Evolutionary conservation across 345 rosid genomes (phyloP), one percentile per base, ranked within the genome.

Genomic region (Eucalyptus curtisii): DNA sequence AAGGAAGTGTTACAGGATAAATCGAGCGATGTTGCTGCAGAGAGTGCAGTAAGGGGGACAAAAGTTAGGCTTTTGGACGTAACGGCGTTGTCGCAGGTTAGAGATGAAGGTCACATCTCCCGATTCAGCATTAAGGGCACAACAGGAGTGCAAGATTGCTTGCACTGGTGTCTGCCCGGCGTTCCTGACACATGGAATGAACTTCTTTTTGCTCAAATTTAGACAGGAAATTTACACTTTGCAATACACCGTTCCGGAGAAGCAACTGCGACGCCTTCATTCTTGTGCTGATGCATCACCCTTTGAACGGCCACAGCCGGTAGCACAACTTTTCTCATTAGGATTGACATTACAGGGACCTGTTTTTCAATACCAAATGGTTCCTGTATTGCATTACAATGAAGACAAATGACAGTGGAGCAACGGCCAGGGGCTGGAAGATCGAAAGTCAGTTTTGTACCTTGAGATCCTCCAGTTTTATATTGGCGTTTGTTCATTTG

Each of bases 131-230:
- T 76, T 13, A 89, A 79, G 79, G 88, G 86, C 57, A 88, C 89
- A 24, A 25, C 50, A 6, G 88, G 80, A 22, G 53, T 52, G 48
- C 87, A 89, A 37, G 92, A 92, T 61, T 92, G 93, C 91, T 86
- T 93, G 91, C 93, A 94, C 81, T 91, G 93, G 94, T 94, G 94
- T 89, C 89, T 94, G 79, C 93, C 94, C 10, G 95, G 95, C 19
- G 90, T 94, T 88, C 94, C 95, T 2, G 94, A 93, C 86, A 88
- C 95, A 24, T 94, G 95, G 95, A 94, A 94, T 55, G 93, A 94
- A 89, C 64, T 94, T 57, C 94, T 94, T 49, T 53, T 86, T 33
- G 93, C 94, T 44, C 92, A 88, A 33, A 55, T 93, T 84, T 90
- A 87, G 88, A 86, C 44, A 49, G 44, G 30, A 52, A 52, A 52